Base-by-base conservation (phyloP, 1,139 yeast genomes). In the Candida glucosophila region DNA sequence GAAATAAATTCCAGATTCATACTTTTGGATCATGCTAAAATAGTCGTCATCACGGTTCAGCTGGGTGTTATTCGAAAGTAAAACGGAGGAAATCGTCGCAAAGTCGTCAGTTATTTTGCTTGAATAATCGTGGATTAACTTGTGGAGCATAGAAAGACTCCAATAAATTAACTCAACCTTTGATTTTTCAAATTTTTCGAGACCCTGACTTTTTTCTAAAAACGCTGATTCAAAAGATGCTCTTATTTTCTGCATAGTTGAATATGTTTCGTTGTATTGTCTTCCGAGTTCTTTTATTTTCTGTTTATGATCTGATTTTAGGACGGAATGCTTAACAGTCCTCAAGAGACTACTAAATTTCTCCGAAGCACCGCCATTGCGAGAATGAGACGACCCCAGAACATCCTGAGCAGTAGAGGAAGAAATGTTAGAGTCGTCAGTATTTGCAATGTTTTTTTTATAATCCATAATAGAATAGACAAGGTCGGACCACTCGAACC, bases 401-500 rank as follows among this genome's bases (percentile, higher is more conserved):
- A 63, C 37, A 26, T 34, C 43, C n/a, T n/a, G n/a, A n/a, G n/a
- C n/a, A n/a, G n/a, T n/a, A n/a, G n/a, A n/a, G n/a, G n/a, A n/a
- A n/a, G n/a, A n/a, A n/a, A n/a, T n/a, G n/a, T n/a, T n/a, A n/a
- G n/a, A n/a, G 11, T 16, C 23, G n/a, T 15, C 4, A 8, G 18
- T 22, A 19, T 20, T 20, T 5, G 22, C 7, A 12, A 11, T 16
- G 4, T 29, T n/a, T 6, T 28, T 16, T 8, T 20, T 16, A 26
- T 33, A 44, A 10, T 38, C 38, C 5, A 53, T 41, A 4, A 47
- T 40, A 19, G 30, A 43, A 4, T 39, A 20, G 5, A 66, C 59
- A 22, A 52, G 35, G 10, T 58, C 66, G 2, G 67, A 44, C 70
- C 70, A 64, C 36, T 64, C 71, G 31, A 61, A 60, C 69, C 69